A percentile compares a stretch with the other conserved stretches of the same genome.
Conservation (phyloP, 2,329 filamentous ascomycete genomes). For the Exophiala phaeomuriformis region DNA sequence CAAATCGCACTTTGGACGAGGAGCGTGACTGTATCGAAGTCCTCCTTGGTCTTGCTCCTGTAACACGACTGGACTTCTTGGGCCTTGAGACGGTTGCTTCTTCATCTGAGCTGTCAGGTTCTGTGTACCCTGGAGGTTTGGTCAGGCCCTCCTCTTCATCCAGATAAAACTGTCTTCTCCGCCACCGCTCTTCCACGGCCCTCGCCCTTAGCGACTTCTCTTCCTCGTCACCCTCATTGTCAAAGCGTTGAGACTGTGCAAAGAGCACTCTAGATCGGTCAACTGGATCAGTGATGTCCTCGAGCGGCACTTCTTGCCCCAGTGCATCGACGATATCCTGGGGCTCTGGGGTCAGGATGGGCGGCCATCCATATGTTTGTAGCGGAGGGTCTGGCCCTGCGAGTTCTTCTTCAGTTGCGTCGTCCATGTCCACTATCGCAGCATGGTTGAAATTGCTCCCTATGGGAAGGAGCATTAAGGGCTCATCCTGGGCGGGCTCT, state of each 20-base stretch:
- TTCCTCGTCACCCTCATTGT: constrained; percentile 34
- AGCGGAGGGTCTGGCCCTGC: constrained; percentile 16
- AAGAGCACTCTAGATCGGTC: constrained; percentile 37
- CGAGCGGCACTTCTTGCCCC: constrained; percentile 36
- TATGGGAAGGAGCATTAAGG: constrained; percentile 14
- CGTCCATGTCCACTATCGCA: constrained; percentile 15
- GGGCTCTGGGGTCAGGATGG: constrained; percentile 10
- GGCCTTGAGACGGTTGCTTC: constrained; percentile 29
- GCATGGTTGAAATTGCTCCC: constrained; percentile 11
- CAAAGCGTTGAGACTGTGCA: constrained; percentile 35
- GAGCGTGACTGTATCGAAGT: constrained; percentile 57
- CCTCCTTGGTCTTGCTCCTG: constrained; percentile 25
- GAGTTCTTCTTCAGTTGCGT: constrained; percentile 15
- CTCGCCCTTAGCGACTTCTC: constrained; percentile 34
- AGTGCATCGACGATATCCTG: constrained; percentile 39
- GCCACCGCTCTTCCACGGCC: constrained; percentile 63
- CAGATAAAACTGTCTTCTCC: constrained; percentile 69
- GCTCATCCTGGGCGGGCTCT: constrained; percentile 18
- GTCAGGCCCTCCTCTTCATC: constrained; percentile 73
- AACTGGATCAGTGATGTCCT: constrained; percentile 38
- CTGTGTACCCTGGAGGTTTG: constrained; percentile 55
- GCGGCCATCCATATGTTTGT: constrained; percentile 23
- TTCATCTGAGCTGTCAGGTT: constrained; percentile 35
- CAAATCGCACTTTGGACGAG: constrained; percentile 71
- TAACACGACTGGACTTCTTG: constrained; percentile 6